phyloP scores from a whole-genome alignment of 192 early-diverging fungal species.

The Coemansia sp. region DNA sequence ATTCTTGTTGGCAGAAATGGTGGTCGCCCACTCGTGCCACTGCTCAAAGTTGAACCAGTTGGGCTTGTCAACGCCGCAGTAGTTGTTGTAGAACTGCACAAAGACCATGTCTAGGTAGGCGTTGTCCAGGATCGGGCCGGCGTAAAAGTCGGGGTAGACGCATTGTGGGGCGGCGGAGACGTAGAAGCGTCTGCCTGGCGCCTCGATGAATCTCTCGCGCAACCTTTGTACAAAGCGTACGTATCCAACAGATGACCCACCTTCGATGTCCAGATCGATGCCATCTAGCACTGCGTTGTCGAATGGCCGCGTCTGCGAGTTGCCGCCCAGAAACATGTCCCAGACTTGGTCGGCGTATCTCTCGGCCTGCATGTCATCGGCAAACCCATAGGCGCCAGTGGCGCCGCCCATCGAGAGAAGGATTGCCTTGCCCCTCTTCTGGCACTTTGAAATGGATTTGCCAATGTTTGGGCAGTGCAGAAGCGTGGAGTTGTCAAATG shows the following conservation, averaged over 20 bases:
- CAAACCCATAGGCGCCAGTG: conserved; percentile 63
- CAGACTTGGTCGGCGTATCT: conserved; percentile 71
- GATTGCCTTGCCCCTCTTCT: conserved; percentile 69
- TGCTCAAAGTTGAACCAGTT: conserved; percentile 71
- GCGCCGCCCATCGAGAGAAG: conserved; percentile 74
- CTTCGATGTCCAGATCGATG: conserved; percentile 72
- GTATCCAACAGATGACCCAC: conserved; percentile 59
- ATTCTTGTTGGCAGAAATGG: conserved; percentile 57
- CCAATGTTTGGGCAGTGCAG: conserved; percentile 71
- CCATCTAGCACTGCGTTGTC: conserved; percentile 71
- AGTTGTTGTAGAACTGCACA: conserved; percentile 86
- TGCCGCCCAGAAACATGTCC: conserved; percentile 75
- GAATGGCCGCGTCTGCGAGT: conserved; percentile 63
- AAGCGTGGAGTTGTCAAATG: conserved; percentile 60
- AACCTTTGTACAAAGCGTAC: conserved; percentile 60
- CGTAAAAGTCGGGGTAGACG: conserved; percentile 67
- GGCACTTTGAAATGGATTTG: conserved; percentile 68
- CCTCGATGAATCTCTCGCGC: conserved; percentile 56
- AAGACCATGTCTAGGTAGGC: conserved; percentile 70
- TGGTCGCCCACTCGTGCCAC: conserved; percentile 70
- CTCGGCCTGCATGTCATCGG: conserved; percentile 56
- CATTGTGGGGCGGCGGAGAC: conserved; percentile 75
- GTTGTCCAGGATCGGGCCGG: conserved; percentile 59
- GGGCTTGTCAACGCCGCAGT: conserved; percentile 59
- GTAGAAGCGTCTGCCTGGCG: conserved; percentile 54